phyloP scores from a whole-genome alignment of 1,284 basidiomycete genomes.

The Macrocybe sp. region DNA sequence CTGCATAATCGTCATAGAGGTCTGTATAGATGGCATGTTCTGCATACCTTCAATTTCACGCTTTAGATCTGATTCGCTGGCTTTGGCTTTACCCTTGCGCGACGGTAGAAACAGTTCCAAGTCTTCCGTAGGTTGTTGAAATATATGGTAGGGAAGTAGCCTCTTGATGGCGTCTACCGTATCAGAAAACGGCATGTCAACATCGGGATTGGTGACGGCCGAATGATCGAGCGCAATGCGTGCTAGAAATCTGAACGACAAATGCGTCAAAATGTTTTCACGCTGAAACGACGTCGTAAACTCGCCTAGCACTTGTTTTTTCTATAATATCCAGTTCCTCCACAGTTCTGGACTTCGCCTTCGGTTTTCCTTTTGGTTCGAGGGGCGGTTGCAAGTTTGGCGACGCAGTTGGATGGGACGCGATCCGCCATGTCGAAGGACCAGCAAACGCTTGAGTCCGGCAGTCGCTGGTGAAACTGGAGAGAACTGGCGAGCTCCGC shows the following conservation, averaged over 20 bases:
- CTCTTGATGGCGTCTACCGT: constrained; percentile 56
- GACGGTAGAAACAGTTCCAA: constrained; percentile 31
- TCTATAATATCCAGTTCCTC: constrained; percentile 44
- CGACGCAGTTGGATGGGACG: constrained; percentile 17
- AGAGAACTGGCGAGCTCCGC: constrained; percentile 15
- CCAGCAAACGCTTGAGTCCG: constrained; percentile 23
- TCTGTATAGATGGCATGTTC: constrained; percentile 4
- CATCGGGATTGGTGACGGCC: constrained; percentile 54
- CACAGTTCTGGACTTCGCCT: constrained; percentile 16
- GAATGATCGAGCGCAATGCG: constrained; percentile 59
- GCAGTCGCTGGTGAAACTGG: constrained; percentile 15
- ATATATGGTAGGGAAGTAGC: constrained; percentile 72
- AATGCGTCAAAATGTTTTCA: constrained; percentile 3
- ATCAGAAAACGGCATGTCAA: constrained; percentile 62
- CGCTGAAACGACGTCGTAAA: constrained; percentile 3
- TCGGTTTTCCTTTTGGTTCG: background rate
- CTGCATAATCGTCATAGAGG: constrained; percentile 23
- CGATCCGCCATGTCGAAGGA: constrained; percentile 30
- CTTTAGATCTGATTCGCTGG: constrained; percentile 36
- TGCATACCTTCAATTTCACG: constrained; percentile 53
- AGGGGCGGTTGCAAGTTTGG: too few relatives aligned
- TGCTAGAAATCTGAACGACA: constrained; percentile 42
- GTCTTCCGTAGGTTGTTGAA: constrained; percentile 67
- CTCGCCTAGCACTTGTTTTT: constrained; percentile 46
- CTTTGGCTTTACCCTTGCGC: constrained; percentile 58